Conservation (phyloP, 1,284 basidiomycete species). For the Pisolithus thermaeus region DNA sequence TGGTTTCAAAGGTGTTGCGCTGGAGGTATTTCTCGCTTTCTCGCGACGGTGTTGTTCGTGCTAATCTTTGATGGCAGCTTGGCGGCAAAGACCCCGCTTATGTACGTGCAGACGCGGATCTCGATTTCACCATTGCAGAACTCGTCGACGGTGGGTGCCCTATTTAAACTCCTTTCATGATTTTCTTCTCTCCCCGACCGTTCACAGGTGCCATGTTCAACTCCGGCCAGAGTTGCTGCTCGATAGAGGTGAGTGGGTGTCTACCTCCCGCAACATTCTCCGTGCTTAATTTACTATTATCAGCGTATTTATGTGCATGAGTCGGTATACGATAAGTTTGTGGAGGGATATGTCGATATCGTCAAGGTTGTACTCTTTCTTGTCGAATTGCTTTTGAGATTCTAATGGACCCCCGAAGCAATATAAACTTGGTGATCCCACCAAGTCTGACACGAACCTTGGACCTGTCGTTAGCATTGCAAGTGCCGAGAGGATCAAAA, state of each 20-base stretch:
- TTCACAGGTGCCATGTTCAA: slow-evolving; percentile 86
- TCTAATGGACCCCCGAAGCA: slow-evolving; percentile 33
- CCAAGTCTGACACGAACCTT: slow-evolving; percentile 64
- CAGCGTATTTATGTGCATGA: slow-evolving; percentile 95
- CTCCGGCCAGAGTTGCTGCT: slow-evolving; percentile 90
- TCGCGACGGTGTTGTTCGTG: background rate
- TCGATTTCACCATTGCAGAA: slow-evolving; percentile 78
- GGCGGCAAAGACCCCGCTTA: slow-evolving; percentile 97
- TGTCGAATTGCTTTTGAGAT: background rate
- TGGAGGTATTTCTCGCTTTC: slow-evolving; percentile 48
- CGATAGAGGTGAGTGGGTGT: slow-evolving; percentile 59
- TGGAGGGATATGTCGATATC: slow-evolving; percentile 67
- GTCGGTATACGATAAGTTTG: slow-evolving; percentile 75
- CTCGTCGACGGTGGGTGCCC: slow-evolving; percentile 74
- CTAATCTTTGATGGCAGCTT: slow-evolving; percentile 47
- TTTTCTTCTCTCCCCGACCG: background rate
- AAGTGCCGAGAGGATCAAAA: slow-evolving; percentile 77
- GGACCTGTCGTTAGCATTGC: slow-evolving; percentile 89
- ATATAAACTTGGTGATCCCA: slow-evolving; percentile 87
- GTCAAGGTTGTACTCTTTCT: slow-evolving; percentile 51
- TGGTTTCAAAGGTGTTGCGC: slow-evolving; percentile 76
- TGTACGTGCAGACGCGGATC: slow-evolving; percentile 80
- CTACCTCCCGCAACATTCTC: background rate
- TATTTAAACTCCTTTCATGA: background rate
- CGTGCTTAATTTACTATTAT: background rate